Evolutionary conservation across 345 rosid species (phyloP).

Genomic region (Populus simonii): DNA sequence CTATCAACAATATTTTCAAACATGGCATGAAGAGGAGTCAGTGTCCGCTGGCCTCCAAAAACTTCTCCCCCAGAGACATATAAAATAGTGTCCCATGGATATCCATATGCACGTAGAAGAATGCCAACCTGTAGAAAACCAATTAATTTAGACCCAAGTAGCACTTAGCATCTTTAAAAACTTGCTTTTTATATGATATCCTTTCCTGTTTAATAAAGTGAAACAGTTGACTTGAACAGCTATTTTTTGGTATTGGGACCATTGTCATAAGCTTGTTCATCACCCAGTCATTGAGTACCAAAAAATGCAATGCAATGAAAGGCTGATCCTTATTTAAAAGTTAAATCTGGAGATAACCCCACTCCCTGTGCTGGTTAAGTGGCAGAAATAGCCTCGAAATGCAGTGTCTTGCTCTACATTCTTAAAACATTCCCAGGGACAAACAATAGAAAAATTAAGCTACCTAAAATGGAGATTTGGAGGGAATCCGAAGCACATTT

Average conservation of each 20-base stretch:
- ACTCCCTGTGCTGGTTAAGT: neutral
- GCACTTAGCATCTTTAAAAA: neutral
- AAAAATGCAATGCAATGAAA: neutral
- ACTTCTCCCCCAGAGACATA: constrained; percentile 95
- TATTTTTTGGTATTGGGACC: neutral
- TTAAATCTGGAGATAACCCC: neutral
- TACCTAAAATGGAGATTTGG: neutral
- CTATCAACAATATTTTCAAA: constrained; percentile 87
- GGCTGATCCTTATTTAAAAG: neutral
- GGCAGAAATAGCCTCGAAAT: neutral
- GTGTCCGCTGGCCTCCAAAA: constrained; percentile 87
- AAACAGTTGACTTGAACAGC: constrained; percentile 2
- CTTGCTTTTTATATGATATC: neutral
- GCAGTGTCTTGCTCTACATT: neutral
- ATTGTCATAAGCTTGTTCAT: neutral
- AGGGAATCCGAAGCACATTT: neutral
- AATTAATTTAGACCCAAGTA: neutral
- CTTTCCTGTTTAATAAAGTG: neutral
- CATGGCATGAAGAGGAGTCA: constrained; percentile 87
- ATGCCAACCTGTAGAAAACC: constrained; percentile 67
- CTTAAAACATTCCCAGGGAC: neutral
- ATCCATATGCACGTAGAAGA: constrained; percentile 92
- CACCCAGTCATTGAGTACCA: neutral
- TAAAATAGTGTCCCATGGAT: constrained; percentile 78
- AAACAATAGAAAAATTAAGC: neutral